These are phyloP conservation scores for Fusarium albosuccineum DNA, from an alignment of 2,329 filamentous ascomycete genomes.

Conservation along the genomic window DNA sequence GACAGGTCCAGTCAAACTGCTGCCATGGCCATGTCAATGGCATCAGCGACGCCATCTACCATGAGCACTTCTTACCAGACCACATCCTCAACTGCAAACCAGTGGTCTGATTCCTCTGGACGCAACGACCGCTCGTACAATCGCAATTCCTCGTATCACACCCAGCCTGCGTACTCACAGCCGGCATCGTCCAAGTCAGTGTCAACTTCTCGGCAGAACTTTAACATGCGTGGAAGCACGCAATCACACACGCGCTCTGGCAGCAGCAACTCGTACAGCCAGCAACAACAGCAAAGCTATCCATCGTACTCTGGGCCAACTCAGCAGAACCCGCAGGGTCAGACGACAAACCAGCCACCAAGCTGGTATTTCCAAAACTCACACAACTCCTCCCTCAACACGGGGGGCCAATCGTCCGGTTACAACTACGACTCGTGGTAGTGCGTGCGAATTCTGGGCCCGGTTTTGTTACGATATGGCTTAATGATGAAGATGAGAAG, in stretches of 20 bases:
- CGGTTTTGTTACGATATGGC: neutral
- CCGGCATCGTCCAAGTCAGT: slow-evolving; percentile 17
- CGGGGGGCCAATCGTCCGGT: slow-evolving; percentile 38
- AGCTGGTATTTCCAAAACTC: slow-evolving; percentile 48
- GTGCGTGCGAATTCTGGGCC: slow-evolving; percentile 11
- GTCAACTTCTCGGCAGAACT: slow-evolving; percentile 39
- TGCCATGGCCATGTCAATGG: slow-evolving; percentile 39
- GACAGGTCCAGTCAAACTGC: slow-evolving; percentile 46
- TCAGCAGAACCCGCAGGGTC: slow-evolving; percentile 38
- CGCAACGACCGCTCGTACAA: slow-evolving; percentile 31
- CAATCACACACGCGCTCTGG: slow-evolving; percentile 27
- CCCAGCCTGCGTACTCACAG: slow-evolving; percentile 34
- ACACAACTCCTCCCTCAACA: slow-evolving; percentile 31
- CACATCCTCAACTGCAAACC: slow-evolving; percentile 39
- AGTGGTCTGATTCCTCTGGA: slow-evolving; percentile 40
- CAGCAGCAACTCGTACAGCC: slow-evolving; percentile 28
- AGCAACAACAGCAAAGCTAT: slow-evolving; percentile 35
- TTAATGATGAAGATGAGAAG: slow-evolving; percentile 2
- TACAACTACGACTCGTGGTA: slow-evolving; percentile 46
- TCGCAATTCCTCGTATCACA: slow-evolving; percentile 30
- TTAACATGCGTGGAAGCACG: slow-evolving; percentile 35
- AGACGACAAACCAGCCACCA: slow-evolving; percentile 34
- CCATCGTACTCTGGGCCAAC: slow-evolving; percentile 30
- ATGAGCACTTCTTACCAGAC: slow-evolving; percentile 37
- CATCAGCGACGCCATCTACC: slow-evolving; percentile 31